A percentile compares a stretch with the other conserved stretches of the same genome.
Evolutionary conservation across 208 protist genomes (phyloP).

Genomic region (Leishmania arabica): DNA sequence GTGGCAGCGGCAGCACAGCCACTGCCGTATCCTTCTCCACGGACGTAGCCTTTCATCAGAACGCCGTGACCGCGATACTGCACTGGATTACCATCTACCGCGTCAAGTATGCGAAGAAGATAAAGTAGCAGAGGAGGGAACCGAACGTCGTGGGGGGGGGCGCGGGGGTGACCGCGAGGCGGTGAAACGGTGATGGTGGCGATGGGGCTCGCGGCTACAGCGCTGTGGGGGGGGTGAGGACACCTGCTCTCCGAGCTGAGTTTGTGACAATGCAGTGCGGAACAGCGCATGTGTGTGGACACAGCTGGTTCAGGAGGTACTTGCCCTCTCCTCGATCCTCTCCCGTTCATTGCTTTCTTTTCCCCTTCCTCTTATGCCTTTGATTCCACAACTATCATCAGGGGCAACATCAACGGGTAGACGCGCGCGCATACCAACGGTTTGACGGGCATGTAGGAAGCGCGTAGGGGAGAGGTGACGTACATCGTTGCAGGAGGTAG

Average conservation of each 20-base stretch:
- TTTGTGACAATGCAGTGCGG: neutral
- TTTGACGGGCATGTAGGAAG: neutral
- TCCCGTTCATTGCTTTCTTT: neutral
- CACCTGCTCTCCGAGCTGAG: neutral
- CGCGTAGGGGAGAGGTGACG: neutral
- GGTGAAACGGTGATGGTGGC: neutral
- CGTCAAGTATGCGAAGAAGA: slow-evolving; percentile 38
- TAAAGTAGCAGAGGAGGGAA: slow-evolving; percentile 5
- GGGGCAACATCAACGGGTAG: neutral
- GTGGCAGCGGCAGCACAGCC: slow-evolving; percentile 4
- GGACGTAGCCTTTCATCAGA: slow-evolving; percentile 47
- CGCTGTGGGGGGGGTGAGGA: neutral
- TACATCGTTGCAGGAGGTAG: neutral
- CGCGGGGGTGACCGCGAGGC: neutral
- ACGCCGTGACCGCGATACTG: slow-evolving; percentile 61
- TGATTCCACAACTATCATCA: neutral
- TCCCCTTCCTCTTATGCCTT: neutral
- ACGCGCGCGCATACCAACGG: neutral
- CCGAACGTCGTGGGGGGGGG: neutral
- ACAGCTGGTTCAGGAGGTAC: neutral
- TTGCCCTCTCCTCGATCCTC: neutral
- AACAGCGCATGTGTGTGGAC: neutral
- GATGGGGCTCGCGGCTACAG: neutral
- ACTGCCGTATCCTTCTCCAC: slow-evolving; percentile 31
- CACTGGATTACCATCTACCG: slow-evolving; percentile 72